Evolutionary conservation across 2,329 filamentous ascomycete species (phyloP), one percentile per base, ranked within the genome.

Genomic region (Alternaria hordeiaustralica): DNA sequence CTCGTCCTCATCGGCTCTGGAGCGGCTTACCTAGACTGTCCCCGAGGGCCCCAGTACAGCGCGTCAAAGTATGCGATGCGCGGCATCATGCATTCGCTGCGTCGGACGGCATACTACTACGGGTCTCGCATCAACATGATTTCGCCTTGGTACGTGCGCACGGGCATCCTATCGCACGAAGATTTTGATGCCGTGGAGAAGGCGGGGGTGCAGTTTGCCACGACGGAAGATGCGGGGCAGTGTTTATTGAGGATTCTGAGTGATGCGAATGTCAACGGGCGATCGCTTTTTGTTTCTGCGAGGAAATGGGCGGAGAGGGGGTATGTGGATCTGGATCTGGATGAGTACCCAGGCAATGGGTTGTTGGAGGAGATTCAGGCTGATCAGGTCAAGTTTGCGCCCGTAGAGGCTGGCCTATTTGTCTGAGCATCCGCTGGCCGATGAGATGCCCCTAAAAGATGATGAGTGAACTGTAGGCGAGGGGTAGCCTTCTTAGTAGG

Each of bases 31-130:
- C 45, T 61, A 20, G 65, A 65, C 44, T 46, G 43, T 20, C 65
- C 65, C 9, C 26, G 65, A 8, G 43, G 36, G 4, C 62, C 59
- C 13, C 62, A 67, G 44, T 65, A 65, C 21, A 43, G 20, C 12
- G 59, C 47, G 13, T 53, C 59, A 8, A 67, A 67, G 47, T 67
- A 63, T 60, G 65, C 51, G 23, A 56, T 61, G 43, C 59, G 65
- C 5, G 63, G 65, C 7, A 47, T 67, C 11, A 67, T 65, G 63
- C 59, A 59, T 6, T 15, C 45, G 3, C 30, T 67, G 6, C 46
- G 63, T 44, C 36, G 63, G 11, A 65, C 63, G 4, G 57, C 58
- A 4, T 41, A 25, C 23, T 55, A 44, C 28, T 53, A 62, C 21
- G 53, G 62, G 10, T 62, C 46, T 41, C 54, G 61, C 9, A 54